Evolutionary conservation across 192 early-diverging fungal species (phyloP), one percentile per base, ranked within the genome.

Genomic region (Coemansia sp.): DNA sequence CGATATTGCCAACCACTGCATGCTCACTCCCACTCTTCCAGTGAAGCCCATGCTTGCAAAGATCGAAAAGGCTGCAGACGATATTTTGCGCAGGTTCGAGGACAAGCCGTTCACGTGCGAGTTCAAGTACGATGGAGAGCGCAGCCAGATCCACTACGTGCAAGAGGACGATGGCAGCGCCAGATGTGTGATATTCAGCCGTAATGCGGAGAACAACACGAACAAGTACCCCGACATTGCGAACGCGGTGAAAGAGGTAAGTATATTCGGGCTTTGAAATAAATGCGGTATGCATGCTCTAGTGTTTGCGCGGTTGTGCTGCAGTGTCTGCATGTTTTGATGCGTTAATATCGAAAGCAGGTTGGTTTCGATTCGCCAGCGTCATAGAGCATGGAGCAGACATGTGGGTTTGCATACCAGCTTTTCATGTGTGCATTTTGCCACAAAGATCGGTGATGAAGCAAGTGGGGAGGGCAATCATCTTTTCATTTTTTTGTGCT

Each of bases 1-100:
- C 11, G 77, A 87, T 24, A 65, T 98, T 23, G 73, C 77, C 30
- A 84, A 90, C 18, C 70, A 88, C n/a, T 98, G 96, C 71, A 95
- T 93, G 76, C 84, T 99, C 45, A 92, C 91, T 16, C 95, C 98
- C 26, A 94, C 94, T 2, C 93, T 99, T 58, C 98, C 98, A 8
- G 84, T 98, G 16, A 98, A 99, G 63, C 98, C 98, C 11, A 99
- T 99, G 98, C 88, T 99, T 68, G 98, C 98, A 10, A 96, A 99
- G 85, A 97, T 97, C 10, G 98, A 97, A 48, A 98, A 98, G 76
- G 88, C 88, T 36, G 83, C 98, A 6, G 89, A 90, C 0, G 98
- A 99, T 62, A 92, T 98, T 21, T 70, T 99, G 82, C 89, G 98
- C 59, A 86, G 96, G 16, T 98, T 99, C 63, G 95, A 98, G 63